Evolutionary conservation across 2,329 filamentous ascomycete species (phyloP).

Genomic region (Pyrenophora teres): DNA sequence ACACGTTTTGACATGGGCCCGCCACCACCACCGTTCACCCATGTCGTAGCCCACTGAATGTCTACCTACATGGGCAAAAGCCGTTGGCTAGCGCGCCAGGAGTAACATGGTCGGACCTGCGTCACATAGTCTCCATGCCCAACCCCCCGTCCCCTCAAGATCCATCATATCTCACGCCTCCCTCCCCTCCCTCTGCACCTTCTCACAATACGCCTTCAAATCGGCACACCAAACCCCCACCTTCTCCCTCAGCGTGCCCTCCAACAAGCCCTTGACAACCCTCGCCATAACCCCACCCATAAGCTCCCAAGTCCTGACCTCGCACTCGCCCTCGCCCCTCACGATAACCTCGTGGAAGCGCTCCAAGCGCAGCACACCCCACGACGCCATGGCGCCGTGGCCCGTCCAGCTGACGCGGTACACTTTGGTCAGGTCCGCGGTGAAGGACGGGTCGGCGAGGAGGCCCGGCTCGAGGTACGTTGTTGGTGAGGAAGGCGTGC

Average conservation of each 20-base stretch:
- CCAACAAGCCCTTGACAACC: conserved; percentile 22
- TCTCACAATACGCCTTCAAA: conserved; percentile 24
- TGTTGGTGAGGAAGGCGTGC: conserved; percentile 19
- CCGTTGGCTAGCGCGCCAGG: too few species aligned
- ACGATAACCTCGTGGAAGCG: conserved; percentile 29
- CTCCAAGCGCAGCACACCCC: conserved; percentile 13
- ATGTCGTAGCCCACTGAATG: not conserved
- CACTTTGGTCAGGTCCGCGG: conserved; percentile 21
- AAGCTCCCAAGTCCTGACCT: conserved; percentile 28
- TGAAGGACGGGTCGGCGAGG: conserved; percentile 16
- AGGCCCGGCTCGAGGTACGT: conserved; percentile 17
- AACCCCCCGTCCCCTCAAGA: too few species aligned
- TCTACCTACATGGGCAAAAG: not conserved
- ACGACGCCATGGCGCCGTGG: conserved; percentile 16
- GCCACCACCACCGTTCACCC: not conserved
- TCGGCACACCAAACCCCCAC: conserved; percentile 25
- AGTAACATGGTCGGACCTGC: not conserved
- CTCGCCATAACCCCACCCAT: conserved; percentile 26
- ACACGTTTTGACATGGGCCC: not conserved
- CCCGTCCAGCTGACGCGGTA: conserved; percentile 29
- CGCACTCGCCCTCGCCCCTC: conserved; percentile 18
- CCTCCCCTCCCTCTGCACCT: not conserved
- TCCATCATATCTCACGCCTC: too few species aligned
- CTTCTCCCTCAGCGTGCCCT: conserved; percentile 21
- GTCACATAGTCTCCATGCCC: too few species aligned